phyloP scores from a whole-genome alignment of 768 basidiomycete genomes.

The Russula sp. region DNA sequence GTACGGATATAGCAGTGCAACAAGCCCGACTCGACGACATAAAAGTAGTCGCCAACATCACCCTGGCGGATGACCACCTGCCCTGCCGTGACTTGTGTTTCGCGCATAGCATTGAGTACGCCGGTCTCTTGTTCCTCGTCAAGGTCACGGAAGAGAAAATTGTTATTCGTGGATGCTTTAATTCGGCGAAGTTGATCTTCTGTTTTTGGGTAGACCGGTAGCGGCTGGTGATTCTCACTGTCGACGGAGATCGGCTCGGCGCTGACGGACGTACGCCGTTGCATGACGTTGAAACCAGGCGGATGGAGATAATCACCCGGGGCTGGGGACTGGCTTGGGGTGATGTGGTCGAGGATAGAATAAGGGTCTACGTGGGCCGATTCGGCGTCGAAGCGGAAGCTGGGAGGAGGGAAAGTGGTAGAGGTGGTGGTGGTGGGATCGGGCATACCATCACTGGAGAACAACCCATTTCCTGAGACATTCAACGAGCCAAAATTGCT shows the following conservation, averaged over 20 bases:
- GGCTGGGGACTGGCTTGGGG: conserved; percentile 36
- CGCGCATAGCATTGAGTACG: conserved; percentile 94
- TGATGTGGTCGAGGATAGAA: conserved; percentile 37
- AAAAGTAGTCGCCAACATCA: conserved; percentile 95
- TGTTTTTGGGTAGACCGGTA: conserved; percentile 76
- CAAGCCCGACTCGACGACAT: conserved; percentile 89
- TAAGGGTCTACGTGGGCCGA: conserved; percentile 46
- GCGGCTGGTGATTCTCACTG: conserved; percentile 57
- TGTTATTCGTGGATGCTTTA: conserved; percentile 78
- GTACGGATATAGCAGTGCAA: conserved; percentile 79
- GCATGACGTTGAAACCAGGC: conserved; percentile 74
- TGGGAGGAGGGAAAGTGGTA: conserved; percentile 43
- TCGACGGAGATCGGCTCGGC: conserved; percentile 94
- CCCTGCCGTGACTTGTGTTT: conserved; percentile 63
- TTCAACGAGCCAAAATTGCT: conserved; percentile 79
- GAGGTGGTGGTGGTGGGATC: conserved; percentile 28
- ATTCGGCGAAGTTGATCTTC: conserved; percentile 84
- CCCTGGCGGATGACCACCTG: conserved; percentile 97
- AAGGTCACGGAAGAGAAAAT: conserved; percentile 94
- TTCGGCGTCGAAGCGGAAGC: conserved; percentile 61
- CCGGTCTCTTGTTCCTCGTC: conserved; percentile 95
- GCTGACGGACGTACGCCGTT: conserved; percentile 89
- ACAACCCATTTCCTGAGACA: conserved; percentile 75
- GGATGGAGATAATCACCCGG: conserved; percentile 69
- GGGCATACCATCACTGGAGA: conserved; percentile 46